Evolutionary conservation across 495 filamentous ascomycete species (phyloP).

Genomic region (Mytilinidion resinicola): DNA sequence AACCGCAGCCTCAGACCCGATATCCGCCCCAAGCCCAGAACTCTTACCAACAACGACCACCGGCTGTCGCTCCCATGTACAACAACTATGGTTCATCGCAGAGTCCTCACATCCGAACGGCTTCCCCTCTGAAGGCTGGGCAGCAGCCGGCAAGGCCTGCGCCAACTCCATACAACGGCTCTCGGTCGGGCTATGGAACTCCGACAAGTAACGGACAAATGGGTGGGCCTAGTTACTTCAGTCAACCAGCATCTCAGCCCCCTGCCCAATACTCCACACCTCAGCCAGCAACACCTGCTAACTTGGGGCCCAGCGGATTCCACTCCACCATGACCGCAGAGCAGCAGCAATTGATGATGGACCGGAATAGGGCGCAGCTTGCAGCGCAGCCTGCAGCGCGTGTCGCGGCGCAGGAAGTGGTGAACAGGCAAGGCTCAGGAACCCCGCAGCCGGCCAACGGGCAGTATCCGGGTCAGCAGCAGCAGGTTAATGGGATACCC

Average conservation of each 20-base stretch:
- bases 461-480: slow-evolving; percentile 12
- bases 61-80: slow-evolving; percentile 16
- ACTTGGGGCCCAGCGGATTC: slow-evolving; percentile 25
- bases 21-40: slow-evolving; percentile 16
- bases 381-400: slow-evolving; percentile 27
- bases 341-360: slow-evolving; percentile 33
- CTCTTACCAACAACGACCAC: slow-evolving; percentile 21
- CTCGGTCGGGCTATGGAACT: slow-evolving; percentile 17
- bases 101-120: slow-evolving; percentile 19
- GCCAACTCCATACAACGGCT: slow-evolving; percentile 4
- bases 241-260: slow-evolving; percentile 1
- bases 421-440: slow-evolving; percentile 18
- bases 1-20: slow-evolving; percentile 20
- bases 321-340: slow-evolving; percentile 24
- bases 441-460: slow-evolving; percentile 23
- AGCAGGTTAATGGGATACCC: neutral
- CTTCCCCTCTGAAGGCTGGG: slow-evolving; percentile 21
- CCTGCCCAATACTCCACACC: slow-evolving; percentile 15
- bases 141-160: slow-evolving; percentile 3
- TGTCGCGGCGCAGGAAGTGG: slow-evolving; percentile 24
- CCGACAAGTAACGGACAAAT: slow-evolving; percentile 18
- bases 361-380: slow-evolving; percentile 30
- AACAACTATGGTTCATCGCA: slow-evolving; percentile 10
- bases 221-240: slow-evolving; percentile 13
- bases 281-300: slow-evolving; percentile 14